Conservation (phyloP, 345 rosid genomes). For the Geranium brycei region DNA sequence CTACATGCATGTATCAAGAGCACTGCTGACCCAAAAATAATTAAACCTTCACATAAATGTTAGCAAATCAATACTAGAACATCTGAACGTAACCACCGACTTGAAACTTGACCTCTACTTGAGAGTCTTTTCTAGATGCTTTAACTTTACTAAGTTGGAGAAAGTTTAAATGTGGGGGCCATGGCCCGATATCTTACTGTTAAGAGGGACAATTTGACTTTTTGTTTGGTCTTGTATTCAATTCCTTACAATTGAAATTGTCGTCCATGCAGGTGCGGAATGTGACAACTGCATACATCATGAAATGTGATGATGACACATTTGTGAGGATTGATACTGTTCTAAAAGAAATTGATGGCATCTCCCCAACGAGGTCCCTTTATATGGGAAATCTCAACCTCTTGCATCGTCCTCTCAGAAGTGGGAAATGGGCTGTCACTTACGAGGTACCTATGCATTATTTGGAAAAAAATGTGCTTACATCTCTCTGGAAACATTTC, state of each 20-base stretch:
- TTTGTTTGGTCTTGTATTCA: not conserved
- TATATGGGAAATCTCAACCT: slow-evolving; percentile 97
- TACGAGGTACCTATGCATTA: slow-evolving; percentile 42
- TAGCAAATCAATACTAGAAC: not conserved
- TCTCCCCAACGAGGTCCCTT: slow-evolving; percentile 49
- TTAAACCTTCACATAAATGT: not conserved
- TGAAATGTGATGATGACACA: slow-evolving; percentile 97
- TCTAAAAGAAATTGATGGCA: slow-evolving; percentile 61
- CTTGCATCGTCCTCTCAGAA: slow-evolving; percentile 83
- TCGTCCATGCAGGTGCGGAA: slow-evolving; percentile 53
- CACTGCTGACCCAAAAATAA: not conserved
- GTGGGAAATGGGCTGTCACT: slow-evolving; percentile 91
- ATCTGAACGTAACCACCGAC: not conserved
- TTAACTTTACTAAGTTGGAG: not conserved
- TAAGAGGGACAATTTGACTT: not conserved
- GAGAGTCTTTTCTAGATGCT: not conserved
- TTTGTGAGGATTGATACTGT: slow-evolving; percentile 76
- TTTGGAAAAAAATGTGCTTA: too few relatives aligned
- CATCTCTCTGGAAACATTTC: not conserved
- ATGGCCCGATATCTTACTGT: not conserved
- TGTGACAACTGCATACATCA: slow-evolving; percentile 64
- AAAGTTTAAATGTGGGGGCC: not conserved
- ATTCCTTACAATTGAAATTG: not conserved
- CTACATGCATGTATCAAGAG: not conserved
- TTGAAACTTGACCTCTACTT: not conserved